These are phyloP conservation scores for Helianthus annuus DNA, from an alignment of 129 eudicot genomes.

Conservation along the genomic window DNA sequence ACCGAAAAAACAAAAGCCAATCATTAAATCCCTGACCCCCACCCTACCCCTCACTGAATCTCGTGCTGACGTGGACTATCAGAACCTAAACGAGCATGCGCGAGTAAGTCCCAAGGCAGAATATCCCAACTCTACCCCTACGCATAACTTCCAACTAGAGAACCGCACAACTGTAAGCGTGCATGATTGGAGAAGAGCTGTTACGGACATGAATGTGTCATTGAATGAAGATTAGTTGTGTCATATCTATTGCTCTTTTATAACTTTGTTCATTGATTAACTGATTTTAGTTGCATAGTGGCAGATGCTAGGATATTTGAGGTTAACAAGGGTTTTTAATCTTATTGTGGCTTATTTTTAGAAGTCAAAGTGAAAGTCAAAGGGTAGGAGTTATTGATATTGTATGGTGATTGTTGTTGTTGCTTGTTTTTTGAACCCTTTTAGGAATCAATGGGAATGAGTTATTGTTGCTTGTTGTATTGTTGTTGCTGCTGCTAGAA, in stretches of 20 bases:
- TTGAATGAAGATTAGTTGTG: constrained; percentile 31
- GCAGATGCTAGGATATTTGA: constrained; percentile 21
- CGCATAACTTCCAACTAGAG: constrained; percentile 33
- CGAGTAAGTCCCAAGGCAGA: constrained; percentile 29
- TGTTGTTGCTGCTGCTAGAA: background rate
- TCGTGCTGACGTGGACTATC: constrained; percentile 33
- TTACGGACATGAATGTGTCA: constrained; percentile 73
- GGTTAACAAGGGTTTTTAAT: constrained; percentile 15
- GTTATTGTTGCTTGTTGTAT: constrained; percentile 5
- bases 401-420: background rate
- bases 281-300: constrained; percentile 25
- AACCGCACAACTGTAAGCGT: constrained; percentile 37
- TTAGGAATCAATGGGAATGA: constrained; percentile 23
- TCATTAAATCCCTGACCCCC: constrained; percentile 8
- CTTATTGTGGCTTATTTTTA: constrained; percentile 6
- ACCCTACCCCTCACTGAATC: constrained; percentile 19
- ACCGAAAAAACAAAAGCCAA: constrained; percentile 27
- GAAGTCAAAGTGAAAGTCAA: constrained; percentile 25
- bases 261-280: constrained; percentile 23
- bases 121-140: constrained; percentile 27
- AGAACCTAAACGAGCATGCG: constrained; percentile 30
- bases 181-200: constrained; percentile 48
- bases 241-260: background rate
- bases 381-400: constrained; percentile 3
- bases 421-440: constrained; percentile 22